Base-by-base conservation (phyloP, 1,284 basidiomycete genomes). In the Leccinum griseonigrum region DNA sequence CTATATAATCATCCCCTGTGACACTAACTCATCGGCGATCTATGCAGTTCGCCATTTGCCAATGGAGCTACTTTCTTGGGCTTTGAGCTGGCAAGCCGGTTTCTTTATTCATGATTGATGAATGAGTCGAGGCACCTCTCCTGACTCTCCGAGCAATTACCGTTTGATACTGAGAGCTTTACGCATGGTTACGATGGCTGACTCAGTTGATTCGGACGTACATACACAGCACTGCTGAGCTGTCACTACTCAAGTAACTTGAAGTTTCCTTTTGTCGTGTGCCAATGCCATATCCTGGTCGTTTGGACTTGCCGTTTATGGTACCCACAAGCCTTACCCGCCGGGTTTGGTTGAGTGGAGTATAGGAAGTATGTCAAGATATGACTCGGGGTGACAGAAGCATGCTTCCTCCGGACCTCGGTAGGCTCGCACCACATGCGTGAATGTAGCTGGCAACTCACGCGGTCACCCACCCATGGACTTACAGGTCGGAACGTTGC, bases 11-110 rank as follows among this genome's bases (percentile, higher is more conserved):
- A 50, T 14, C 13, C 22, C 22, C 22, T 22, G 22, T 22, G 22
- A 22, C 22, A 22, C 22, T 22, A 22, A 46, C 13, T 14, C 43
- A 43, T 43, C n/a, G 40, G n/a, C n/a, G 40, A 46, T 46, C 2
- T 16, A 64, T 63, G 22, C 63, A 93, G 91, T 67, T 92, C 90
- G 9, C 92, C 92, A 3, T 93, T 94, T 69, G 94, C 94, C 10
- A 97, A 97, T 71, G 94, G 94, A 38, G 92, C 92, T 2, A 97
- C 94, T 0, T 97, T 97, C 83, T 84, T 95, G 60, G 94, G 92
- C 3, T 96, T 95, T 71, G 94, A 97, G 79, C 81, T 96, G 76
- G 92, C 92, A 36, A 93, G 83, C 72, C 84, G 90, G 36, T 67
- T 85, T 40, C 76, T 91, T 60, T 85, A 85, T 67, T 74, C 76